phyloP scores from a whole-genome alignment of 768 basidiomycete genomes.

The Lenzites betulinus region DNA sequence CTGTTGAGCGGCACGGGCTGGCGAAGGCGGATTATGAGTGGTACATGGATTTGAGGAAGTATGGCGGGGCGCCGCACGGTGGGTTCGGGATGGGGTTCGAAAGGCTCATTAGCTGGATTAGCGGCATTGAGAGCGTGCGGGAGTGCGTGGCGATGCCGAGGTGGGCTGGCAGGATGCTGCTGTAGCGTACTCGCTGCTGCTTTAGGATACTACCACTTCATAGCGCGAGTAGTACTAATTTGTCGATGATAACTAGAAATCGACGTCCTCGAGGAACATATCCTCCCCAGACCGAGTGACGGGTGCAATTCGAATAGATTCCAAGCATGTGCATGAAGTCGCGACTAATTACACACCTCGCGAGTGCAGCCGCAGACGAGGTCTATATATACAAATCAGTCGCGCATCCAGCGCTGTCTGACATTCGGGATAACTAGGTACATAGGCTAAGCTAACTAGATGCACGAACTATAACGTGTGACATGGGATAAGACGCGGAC shows the following conservation, averaged over 20 bases:
- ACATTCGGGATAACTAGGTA: neutral
- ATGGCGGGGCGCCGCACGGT: slow-evolving; percentile 88
- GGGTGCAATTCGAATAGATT: no score
- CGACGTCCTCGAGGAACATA: no score
- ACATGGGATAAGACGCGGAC: neutral
- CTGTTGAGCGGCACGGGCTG: slow-evolving; percentile 52
- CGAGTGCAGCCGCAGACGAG: no score
- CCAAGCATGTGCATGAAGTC: no score
- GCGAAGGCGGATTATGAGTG: slow-evolving; percentile 50
- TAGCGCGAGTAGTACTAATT: no score
- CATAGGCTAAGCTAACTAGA: slow-evolving; percentile 1
- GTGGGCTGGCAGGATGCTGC: slow-evolving; percentile 78
- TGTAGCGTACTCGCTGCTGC: slow-evolving; percentile 37
- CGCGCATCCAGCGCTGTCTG: no score
- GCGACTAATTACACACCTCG: no score
- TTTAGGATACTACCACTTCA: neutral
- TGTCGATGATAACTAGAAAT: no score
- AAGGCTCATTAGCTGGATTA: slow-evolving; percentile 82
- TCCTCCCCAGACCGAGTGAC: no score
- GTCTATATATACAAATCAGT: no score
- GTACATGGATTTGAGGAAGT: slow-evolving; percentile 85
- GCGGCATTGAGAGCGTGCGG: slow-evolving; percentile 86
- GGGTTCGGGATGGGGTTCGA: slow-evolving; percentile 98
- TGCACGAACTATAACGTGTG: slow-evolving; percentile 2
- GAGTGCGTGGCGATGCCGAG: slow-evolving; percentile 93